Evolutionary conservation across 495 filamentous ascomycete genomes (phyloP).

Genomic region (Hamigera avellanea): DNA sequence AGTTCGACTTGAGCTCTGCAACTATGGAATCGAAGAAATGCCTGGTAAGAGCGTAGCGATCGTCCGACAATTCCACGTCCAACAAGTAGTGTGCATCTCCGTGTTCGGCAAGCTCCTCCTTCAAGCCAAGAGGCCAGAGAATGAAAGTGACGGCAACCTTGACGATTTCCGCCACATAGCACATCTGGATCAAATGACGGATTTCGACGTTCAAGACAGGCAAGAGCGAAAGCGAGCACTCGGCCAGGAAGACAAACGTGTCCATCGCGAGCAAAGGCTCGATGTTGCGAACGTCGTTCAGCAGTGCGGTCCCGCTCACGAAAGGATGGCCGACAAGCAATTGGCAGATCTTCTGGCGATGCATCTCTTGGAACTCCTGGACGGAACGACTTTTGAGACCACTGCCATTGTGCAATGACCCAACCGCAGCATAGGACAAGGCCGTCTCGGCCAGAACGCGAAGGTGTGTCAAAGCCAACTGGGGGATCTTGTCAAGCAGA

Average conservation of each 20-base stretch:
- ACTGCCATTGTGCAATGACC: slow-evolving; percentile 42
- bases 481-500: slow-evolving; percentile 73
- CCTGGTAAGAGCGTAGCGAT: slow-evolving; percentile 17
- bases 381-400: slow-evolving; percentile 47
- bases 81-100: slow-evolving; percentile 19
- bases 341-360: slow-evolving; percentile 63
- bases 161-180: slow-evolving; percentile 84
- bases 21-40: slow-evolving; percentile 34
- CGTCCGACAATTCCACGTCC: slow-evolving; percentile 18
- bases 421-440: slow-evolving; percentile 70
- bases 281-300: slow-evolving; percentile 37
- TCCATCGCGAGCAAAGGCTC: slow-evolving; percentile 66
- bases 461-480: slow-evolving; percentile 74
- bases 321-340: slow-evolving; percentile 55
- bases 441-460: slow-evolving; percentile 84
- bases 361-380: slow-evolving; percentile 56
- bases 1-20: slow-evolving; percentile 30
- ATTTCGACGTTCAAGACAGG: slow-evolving; percentile 66
- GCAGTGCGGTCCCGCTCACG: slow-evolving; percentile 20
- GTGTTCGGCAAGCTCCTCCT: slow-evolving; percentile 25
- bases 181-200: slow-evolving; percentile 73
- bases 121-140: slow-evolving; percentile 30
- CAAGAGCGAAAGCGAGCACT: slow-evolving; percentile 57
- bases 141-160: slow-evolving; percentile 50
- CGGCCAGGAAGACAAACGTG: slow-evolving; percentile 76